A percentile compares a stretch with the other conserved stretches of the same genome.
phyloP scores from a whole-genome alignment of 2,329 filamentous ascomycete genomes.

The Colletotrichum filicis region DNA sequence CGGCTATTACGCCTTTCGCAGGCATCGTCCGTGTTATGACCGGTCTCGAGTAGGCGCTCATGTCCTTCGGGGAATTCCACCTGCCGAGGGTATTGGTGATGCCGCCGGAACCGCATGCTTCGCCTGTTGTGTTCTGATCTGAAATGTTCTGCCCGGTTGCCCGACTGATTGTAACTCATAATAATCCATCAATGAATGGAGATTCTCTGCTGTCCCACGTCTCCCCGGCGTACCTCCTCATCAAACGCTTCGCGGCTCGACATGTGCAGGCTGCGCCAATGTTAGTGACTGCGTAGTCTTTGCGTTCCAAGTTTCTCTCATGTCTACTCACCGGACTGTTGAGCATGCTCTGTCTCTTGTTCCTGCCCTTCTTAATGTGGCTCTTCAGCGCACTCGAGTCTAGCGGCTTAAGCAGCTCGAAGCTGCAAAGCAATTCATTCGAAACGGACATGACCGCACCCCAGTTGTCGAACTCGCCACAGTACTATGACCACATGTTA shows the following conservation, averaged over 20 bases:
- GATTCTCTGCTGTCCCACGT: conserved; percentile 20
- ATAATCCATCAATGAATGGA: conserved; percentile 22
- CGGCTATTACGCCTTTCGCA: conserved; percentile 34
- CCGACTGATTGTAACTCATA: conserved; percentile 30
- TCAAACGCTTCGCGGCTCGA: conserved; percentile 67
- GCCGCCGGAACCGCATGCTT: conserved; percentile 15
- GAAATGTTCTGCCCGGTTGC: conserved; percentile 27
- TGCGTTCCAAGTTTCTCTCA: too few relatives aligned
- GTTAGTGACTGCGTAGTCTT: conserved; percentile 28
- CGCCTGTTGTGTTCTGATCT: conserved; percentile 7
- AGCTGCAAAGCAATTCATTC: conserved; percentile 91
- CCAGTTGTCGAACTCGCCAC: conserved; percentile 99
- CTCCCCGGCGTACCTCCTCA: conserved; percentile 22
- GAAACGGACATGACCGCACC: conserved; percentile 99
- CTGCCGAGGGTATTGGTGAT: conserved; percentile 36
- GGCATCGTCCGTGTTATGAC: conserved; percentile 19
- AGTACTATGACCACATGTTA: conserved; percentile 75
- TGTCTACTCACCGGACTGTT: conserved; percentile 86
- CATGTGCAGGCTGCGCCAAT: conserved; percentile 59
- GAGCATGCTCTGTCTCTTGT: conserved; percentile 92
- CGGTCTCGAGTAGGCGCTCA: conserved; percentile 27
- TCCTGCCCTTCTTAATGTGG: conserved; percentile 98
- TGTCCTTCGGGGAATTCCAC: conserved; percentile 38
- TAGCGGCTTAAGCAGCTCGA: conserved; percentile 94
- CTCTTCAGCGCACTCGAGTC: conserved; percentile 97